Evolutionary conservation across 495 filamentous ascomycete genomes (phyloP).

Genomic region (Neurospora sp.): DNA sequence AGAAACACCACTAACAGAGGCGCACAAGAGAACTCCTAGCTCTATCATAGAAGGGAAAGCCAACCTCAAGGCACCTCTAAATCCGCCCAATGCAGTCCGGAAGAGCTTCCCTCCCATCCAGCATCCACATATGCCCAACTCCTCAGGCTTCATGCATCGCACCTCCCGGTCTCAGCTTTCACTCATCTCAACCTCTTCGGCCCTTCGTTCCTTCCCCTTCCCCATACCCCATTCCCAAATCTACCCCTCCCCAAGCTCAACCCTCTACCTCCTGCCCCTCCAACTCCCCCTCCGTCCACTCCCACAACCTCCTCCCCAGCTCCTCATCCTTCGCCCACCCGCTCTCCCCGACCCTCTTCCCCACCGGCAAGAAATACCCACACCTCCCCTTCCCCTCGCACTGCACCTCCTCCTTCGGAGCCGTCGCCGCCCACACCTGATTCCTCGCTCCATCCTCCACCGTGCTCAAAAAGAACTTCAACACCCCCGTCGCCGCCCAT

Average conservation of each 20-base stretch:
- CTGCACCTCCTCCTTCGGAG: constrained; percentile 23
- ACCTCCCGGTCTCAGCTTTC: background rate
- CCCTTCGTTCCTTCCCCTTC: no score
- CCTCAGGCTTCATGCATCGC: background rate
- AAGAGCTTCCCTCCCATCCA: background rate
- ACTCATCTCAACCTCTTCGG: no score
- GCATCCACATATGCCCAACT: background rate
- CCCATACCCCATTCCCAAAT: no score
- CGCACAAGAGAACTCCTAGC: background rate
- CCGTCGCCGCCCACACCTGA: constrained; percentile 50
- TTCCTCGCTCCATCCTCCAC: constrained; percentile 43
- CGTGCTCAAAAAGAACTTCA: constrained; percentile 19
- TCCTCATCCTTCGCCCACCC: constrained; percentile 33
- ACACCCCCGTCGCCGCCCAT: background rate
- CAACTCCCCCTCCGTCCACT: constrained; percentile 52
- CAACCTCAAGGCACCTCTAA: background rate
- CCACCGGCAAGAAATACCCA: constrained; percentile 24
- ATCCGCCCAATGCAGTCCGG: background rate
- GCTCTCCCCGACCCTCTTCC: constrained; percentile 3
- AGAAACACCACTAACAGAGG: background rate
- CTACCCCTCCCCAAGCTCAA: background rate
- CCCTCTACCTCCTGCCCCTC: background rate
- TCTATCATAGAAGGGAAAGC: background rate
- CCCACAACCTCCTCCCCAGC: constrained; percentile 46
- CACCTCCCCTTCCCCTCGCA: constrained; percentile 19